These are phyloP conservation scores for Protomyces macrosporus DNA, from an alignment of 1,139 yeast genomes.

Conservation along the genomic window DNA sequence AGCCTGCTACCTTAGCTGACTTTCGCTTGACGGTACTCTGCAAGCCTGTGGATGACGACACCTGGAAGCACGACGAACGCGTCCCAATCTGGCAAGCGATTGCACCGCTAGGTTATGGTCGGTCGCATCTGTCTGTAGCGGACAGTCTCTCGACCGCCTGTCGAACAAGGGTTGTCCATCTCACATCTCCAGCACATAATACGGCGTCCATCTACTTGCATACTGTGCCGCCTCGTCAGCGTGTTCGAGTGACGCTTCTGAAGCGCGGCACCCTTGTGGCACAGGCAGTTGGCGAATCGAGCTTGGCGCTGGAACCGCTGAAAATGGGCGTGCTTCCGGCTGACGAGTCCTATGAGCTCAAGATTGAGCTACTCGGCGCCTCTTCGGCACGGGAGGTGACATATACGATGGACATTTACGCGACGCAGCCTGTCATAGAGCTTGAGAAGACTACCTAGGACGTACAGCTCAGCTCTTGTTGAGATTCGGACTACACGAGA, in stretches of 20 bases:
- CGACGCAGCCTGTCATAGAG: background rate
- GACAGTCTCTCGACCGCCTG: background rate
- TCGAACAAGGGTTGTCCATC: background rate
- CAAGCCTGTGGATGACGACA: background rate
- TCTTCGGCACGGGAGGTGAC: background rate
- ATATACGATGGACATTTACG: background rate
- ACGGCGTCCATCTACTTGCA: background rate
- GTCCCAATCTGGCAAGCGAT: background rate
- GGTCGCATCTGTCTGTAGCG: background rate
- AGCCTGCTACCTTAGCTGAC: slow-evolving; percentile 24
- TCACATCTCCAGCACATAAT: background rate
- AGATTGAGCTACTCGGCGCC: background rate
- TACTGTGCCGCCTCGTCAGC: background rate
- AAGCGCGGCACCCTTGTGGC: background rate
- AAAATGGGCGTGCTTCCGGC: background rate
- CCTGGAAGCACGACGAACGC: background rate
- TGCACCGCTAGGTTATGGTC: background rate
- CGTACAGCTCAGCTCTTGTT: too few relatives aligned
- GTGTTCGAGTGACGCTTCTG: background rate
- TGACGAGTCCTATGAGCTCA: background rate
- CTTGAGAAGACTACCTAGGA: background rate
- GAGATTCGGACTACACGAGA: too few relatives aligned
- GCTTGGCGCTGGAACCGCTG: background rate
- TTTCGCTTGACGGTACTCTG: slow-evolving; percentile 19
- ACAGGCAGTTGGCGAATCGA: background rate